Conservation (phyloP, 108 stramenopile species). For the Fistulifera solaris region DNA sequence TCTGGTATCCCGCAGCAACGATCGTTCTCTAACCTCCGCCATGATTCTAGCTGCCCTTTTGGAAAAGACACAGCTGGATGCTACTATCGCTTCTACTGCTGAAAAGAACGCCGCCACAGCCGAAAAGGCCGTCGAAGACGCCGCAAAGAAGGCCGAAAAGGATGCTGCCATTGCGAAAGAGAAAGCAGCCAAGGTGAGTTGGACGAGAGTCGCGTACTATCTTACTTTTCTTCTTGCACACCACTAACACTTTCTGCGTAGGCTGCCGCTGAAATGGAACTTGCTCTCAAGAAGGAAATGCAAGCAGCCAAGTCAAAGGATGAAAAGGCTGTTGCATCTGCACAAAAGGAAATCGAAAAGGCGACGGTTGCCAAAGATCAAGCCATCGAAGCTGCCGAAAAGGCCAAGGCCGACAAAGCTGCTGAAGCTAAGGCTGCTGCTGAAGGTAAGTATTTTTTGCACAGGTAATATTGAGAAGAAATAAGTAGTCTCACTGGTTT, state of each 20-base stretch:
- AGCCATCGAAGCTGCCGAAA: constrained; percentile 11
- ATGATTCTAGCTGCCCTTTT: too few relatives aligned
- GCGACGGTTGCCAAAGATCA: constrained; percentile 17
- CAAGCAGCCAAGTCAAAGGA: constrained; percentile 17
- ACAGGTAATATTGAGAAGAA: background rate
- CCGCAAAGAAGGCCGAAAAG: constrained; percentile 23
- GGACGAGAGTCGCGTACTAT: background rate
- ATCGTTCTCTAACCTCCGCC: too few relatives aligned
- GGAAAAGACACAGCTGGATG: too few relatives aligned
- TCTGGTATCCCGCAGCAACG: too few relatives aligned
- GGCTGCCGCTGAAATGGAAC: constrained; percentile 1
- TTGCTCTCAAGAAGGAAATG: constrained; percentile 11
- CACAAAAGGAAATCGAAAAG: constrained; percentile 1
- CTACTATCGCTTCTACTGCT: background rate
- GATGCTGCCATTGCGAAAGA: constrained; percentile 15
- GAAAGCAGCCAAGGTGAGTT: constrained; percentile 21
- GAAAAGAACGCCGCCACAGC: constrained; percentile 8
- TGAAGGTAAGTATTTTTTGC: constrained; percentile 4
- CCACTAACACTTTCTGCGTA: background rate
- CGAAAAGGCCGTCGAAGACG: constrained; percentile 13
- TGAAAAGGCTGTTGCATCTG: constrained; percentile 3
- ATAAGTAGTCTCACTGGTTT: background rate
- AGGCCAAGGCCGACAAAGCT: constrained; percentile 7
- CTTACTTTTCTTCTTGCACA: background rate
- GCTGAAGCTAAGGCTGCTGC: constrained; percentile 19